A percentile compares a stretch with the other conserved stretches of the same genome.
Evolutionary conservation across 331 rosid species (phyloP).

Genomic region (Cucumis variabilis): DNA sequence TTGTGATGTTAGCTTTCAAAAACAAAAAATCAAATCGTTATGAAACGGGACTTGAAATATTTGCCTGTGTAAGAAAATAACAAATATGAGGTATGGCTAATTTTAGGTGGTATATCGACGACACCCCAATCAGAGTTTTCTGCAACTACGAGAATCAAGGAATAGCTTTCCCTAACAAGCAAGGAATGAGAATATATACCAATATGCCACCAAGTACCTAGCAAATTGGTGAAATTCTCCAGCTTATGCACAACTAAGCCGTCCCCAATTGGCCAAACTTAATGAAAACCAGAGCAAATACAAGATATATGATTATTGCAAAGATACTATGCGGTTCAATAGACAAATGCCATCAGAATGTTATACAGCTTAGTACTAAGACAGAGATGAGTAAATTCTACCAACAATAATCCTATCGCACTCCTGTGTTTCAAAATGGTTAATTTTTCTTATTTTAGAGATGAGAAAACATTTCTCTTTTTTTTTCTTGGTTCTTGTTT

Average conservation of each 20-base stretch:
- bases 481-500: background rate
- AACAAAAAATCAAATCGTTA: too few relatives aligned
- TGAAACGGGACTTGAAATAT: too few relatives aligned
- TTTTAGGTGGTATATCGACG: constrained; percentile 78
- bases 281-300: constrained; percentile 58
- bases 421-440: background rate
- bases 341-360: constrained; percentile 71
- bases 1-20: too few relatives aligned
- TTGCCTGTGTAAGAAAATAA: background rate
- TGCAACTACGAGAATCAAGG: constrained; percentile 64
- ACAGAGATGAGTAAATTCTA: background rate
- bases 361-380: constrained; percentile 54
- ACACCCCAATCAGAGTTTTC: constrained; percentile 74
- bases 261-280: constrained; percentile 49
- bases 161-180: constrained; percentile 73
- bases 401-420: background rate
- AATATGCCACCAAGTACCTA: constrained; percentile 54
- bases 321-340: constrained; percentile 64
- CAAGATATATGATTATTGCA: constrained; percentile 88
- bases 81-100: background rate
- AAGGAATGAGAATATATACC: constrained; percentile 76
- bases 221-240: constrained; percentile 80
- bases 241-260: constrained; percentile 42
- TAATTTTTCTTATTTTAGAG: background rate
- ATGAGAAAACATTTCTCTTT: constrained; percentile 1